Evolutionary conservation across 2,329 filamentous ascomycete species (phyloP), one percentile per base, ranked within the genome.

Genomic region (Dissoconium aciculare): DNA sequence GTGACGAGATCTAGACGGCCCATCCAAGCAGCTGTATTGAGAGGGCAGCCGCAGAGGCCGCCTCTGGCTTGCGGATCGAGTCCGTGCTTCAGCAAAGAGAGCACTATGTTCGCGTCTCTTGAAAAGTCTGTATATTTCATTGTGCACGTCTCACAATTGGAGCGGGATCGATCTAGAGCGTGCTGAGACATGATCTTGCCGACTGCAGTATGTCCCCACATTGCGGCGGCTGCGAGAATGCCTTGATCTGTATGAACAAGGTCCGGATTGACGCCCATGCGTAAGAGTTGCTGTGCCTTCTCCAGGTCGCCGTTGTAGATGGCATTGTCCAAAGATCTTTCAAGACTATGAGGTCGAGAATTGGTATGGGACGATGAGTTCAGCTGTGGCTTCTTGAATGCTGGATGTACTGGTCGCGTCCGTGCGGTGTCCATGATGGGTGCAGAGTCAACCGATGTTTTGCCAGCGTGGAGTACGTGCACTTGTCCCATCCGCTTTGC

Each of bases 71-170:
- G 38, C 12, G 40, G 28, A 15, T 46, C 37, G 4, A 49, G 47
- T 5, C 44, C 48, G 10, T 44, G 34, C 6, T 34, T 31, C 9
- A 54, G 36, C 8, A 53, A 37, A 5, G 45, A 29, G 31, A 43
- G 19, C 13, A 47, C 42, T 26, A 47, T 42, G 14, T 38, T 36
- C 15, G 15, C 17, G 11, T 38, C 32, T 15, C 33, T 40, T 9
- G 25, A 23, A 31, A 42, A 40, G 4, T 28, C 31, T 5, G 34
- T 27, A 10, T 30, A 37, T 15, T 33, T 36, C 24, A 42, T 35
- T 15, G 36, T 21, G 24, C 41, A 44, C 24, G 33, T 21, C 1
- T 36, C 34, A 30, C 41, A 44, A 8, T 16, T 33, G 15, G 39
- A 39, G 11, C 35, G 34, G 13, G 38, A 36, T 13, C 40, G 37